Conservation (phyloP, 2,329 filamentous ascomycete genomes). For the Xylaria multiplex region DNA sequence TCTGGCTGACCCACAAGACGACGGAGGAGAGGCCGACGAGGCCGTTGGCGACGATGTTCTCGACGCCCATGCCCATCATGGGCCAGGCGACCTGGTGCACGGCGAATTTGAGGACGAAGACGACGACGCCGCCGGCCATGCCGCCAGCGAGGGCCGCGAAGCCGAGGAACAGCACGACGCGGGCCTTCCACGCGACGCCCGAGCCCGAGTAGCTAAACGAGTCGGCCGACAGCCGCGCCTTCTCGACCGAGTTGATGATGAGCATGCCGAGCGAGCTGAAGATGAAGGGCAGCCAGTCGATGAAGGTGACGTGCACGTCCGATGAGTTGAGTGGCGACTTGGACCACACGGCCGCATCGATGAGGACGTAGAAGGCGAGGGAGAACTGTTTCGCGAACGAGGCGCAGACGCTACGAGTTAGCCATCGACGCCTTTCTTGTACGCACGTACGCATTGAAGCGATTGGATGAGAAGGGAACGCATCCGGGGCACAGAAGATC, state of each 20-base stretch:
- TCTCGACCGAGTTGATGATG: constrained; percentile 77
- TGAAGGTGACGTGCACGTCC: constrained; percentile 70
- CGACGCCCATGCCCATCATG: constrained; percentile 70
- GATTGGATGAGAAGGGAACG: background rate
- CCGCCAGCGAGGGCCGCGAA: constrained; percentile 73
- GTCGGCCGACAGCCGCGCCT: constrained; percentile 71
- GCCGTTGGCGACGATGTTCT: constrained; percentile 73
- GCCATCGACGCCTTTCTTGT: background rate
- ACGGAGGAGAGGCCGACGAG: constrained; percentile 71
- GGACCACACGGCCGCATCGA: constrained; percentile 75
- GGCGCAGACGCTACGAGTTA: background rate
- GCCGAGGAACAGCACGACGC: constrained; percentile 73
- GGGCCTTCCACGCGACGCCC: constrained; percentile 74
- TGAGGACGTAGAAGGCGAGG: constrained; percentile 74
- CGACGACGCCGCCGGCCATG: constrained; percentile 75
- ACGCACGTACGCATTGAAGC: background rate
- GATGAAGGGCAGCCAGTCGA: constrained; percentile 76
- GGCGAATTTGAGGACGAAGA: constrained; percentile 73
- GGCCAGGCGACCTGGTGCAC: constrained; percentile 68
- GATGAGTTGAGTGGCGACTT: constrained; percentile 69
- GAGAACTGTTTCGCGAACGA: constrained; percentile 63
- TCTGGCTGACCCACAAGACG: constrained; percentile 75
- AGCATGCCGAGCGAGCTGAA: constrained; percentile 75
- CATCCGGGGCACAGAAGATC: no score
- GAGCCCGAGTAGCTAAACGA: constrained; percentile 70